phyloP scores from a whole-genome alignment of 2,329 filamentous ascomycete genomes.

The Alternaria novae-zelandiae region DNA sequence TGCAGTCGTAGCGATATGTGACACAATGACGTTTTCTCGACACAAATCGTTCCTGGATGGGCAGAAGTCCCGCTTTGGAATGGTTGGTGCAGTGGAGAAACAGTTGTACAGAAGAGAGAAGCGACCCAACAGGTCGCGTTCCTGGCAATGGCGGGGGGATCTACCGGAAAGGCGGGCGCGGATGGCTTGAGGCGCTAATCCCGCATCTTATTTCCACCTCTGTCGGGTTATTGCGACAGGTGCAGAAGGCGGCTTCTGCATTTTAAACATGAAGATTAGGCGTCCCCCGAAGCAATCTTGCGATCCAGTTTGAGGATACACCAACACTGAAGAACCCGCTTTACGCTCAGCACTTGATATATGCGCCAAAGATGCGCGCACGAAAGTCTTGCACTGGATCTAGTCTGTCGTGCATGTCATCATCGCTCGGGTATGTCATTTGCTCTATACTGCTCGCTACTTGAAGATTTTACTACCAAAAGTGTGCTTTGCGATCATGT shows the following conservation, averaged over 20 bases:
- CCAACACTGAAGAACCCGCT: background rate
- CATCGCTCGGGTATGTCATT: conserved; percentile 16
- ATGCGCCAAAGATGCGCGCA: background rate
- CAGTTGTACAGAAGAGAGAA: background rate
- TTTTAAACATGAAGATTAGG: background rate
- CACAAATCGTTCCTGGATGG: background rate
- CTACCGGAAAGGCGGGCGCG: conserved; percentile 1
- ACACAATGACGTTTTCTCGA: background rate
- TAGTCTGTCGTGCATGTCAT: background rate
- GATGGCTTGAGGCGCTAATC: conserved; percentile 14
- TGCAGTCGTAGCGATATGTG: background rate
- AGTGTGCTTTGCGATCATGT: conserved; percentile 25
- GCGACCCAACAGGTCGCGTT: background rate
- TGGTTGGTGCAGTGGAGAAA: background rate
- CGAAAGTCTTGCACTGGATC: background rate
- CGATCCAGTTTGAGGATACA: background rate
- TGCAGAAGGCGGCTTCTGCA: background rate
- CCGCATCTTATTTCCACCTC: conserved; percentile 18
- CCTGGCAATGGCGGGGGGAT: conserved; percentile 11
- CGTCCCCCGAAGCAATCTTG: background rate
- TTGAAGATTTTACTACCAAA: conserved; percentile 6
- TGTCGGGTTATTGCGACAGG: background rate
- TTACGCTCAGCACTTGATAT: background rate
- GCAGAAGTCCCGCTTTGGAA: background rate
- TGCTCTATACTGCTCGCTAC: conserved; percentile 13